Base-by-base conservation (phyloP, 768 basidiomycete species). In the Podaxis sp. region DNA sequence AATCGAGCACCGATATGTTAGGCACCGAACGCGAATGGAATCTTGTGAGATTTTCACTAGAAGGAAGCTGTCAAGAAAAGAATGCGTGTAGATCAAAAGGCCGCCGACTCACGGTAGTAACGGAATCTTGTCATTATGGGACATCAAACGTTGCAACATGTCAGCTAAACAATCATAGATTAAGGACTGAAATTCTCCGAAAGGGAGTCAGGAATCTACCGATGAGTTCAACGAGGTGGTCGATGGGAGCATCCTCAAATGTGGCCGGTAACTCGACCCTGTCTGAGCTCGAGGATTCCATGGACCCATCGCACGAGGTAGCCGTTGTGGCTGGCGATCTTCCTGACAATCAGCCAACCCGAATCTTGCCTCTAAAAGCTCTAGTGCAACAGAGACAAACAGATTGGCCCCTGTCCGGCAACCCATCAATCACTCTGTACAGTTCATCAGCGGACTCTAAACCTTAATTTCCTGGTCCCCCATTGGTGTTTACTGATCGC, bases 1-100 rank as follows among this genome's bases (percentile, higher is more conserved):
- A 99, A 71, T 98, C 97, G 64, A 93, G 79, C 52, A 98, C 87
- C 64, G 81, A 83, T 73, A 98, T 98, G 62, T 77, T 81, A 47
- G 97, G 96, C 4, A 94, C 83, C 7, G 95, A 86, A 66, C 95
- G 85, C 35, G 95, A 98, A 75, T 99, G 97, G 72, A 99, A 99
- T 57, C 95, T 89, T 50, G 97, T 98, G 64, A 99, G 82, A 64
- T 88, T 86, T 78, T 93, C 90, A 35, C 92, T 94, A 71, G 47
- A 54, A 56, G 61, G 67, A n/a, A 59, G 23, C 50, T 68, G 59
- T 68, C 59, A 55, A 59, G 64, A 18, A 27, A 37, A 32, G 42
- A 6, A 47, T n/a, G 46, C 35, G 61, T 25, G 63, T 66, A 70
- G 64, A 40, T 63, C 60, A 61, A 50, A 64, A 21, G 46, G 47